A percentile compares a stretch with the other conserved stretches of the same genome.
Evolutionary conservation across 2,329 filamentous ascomycete genomes (phyloP).

Genomic region (Trichoderma pleuroti): DNA sequence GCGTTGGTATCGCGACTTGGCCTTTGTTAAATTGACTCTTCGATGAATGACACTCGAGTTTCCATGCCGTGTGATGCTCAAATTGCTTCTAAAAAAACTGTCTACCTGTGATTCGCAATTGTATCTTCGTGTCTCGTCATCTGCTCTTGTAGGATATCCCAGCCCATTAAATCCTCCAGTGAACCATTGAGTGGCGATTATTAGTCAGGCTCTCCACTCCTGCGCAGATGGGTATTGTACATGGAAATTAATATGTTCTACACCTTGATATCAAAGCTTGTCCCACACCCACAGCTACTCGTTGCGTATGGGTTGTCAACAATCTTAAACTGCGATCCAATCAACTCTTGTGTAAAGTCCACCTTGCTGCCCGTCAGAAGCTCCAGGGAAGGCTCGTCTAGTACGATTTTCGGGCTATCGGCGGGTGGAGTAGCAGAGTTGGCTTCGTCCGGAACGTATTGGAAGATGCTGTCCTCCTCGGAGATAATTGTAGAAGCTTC

Average conservation of each 20-base stretch:
- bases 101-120: neutral
- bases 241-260: conserved; percentile 27
- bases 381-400: conserved; percentile 84
- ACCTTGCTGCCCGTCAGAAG: conserved; percentile 90
- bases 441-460: conserved; percentile 56
- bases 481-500: conserved; percentile 39
- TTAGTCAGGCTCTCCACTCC: neutral
- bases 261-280: conserved; percentile 90
- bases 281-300: conserved; percentile 95
- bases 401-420: conserved; percentile 69
- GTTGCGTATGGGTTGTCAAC: conserved; percentile 87
- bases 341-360: conserved; percentile 94
- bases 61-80: conserved; percentile 25
- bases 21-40: conserved; percentile 38
- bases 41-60: conserved; percentile 42
- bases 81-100: neutral
- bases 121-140: neutral
- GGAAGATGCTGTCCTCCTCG: conserved; percentile 86
- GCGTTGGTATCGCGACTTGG: conserved; percentile 40
- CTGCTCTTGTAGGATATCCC: neutral
- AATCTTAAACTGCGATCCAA: conserved; percentile 87
- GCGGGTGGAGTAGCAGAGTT: conserved; percentile 28
- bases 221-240: neutral
- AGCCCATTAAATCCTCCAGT: neutral
- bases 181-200: neutral